These are phyloP conservation scores for Paramecium sexaurelia DNA, from an alignment of 73 alveolate species.

Conservation along the genomic window DNA sequence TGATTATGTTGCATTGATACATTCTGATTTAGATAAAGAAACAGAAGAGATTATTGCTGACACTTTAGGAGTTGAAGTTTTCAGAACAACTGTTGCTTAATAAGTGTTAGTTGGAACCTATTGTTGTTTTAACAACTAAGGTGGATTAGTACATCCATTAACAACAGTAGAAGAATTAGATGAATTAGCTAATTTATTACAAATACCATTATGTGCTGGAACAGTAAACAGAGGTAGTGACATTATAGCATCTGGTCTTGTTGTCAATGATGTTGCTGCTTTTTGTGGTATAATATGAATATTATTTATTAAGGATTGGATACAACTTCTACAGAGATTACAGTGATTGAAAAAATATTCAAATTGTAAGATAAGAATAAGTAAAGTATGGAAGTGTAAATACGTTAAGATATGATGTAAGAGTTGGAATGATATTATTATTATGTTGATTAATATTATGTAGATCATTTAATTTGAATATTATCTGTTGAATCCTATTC, in stretches of 20 bases:
- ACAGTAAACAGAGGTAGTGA: constrained; percentile 99
- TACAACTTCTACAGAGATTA: constrained; percentile 97
- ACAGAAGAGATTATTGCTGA: constrained; percentile 98
- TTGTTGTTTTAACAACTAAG: constrained; percentile 89
- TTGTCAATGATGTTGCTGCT: constrained; percentile 98
- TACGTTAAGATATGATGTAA: constrained; percentile 47
- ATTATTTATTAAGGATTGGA: constrained; percentile 72
- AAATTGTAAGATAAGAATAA: constrained; percentile 82
- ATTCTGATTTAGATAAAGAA: constrained; percentile 98
- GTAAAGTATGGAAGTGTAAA: constrained; percentile 1
- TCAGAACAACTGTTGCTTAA: constrained; percentile 97
- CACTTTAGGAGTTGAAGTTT: constrained; percentile 96
- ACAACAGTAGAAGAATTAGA: constrained; percentile 97
- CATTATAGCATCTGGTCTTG: constrained; percentile 96
- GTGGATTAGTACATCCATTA: constrained; percentile 99
- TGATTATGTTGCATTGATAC: constrained; percentile 98
- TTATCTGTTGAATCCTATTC: not conserved
- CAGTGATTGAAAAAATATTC: constrained; percentile 97
- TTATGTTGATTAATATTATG: not conserved
- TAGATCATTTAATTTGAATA: not conserved
- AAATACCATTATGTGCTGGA: constrained; percentile 99
- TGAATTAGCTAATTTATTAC: constrained; percentile 86
- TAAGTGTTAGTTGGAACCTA: constrained; percentile 97
- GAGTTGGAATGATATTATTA: constrained; percentile 35
- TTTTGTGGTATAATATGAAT: constrained; percentile 80